Evolutionary conservation across 768 basidiomycete species (phyloP), one percentile per base, ranked within the genome.

Genomic region (Neoboletus magnificus): DNA sequence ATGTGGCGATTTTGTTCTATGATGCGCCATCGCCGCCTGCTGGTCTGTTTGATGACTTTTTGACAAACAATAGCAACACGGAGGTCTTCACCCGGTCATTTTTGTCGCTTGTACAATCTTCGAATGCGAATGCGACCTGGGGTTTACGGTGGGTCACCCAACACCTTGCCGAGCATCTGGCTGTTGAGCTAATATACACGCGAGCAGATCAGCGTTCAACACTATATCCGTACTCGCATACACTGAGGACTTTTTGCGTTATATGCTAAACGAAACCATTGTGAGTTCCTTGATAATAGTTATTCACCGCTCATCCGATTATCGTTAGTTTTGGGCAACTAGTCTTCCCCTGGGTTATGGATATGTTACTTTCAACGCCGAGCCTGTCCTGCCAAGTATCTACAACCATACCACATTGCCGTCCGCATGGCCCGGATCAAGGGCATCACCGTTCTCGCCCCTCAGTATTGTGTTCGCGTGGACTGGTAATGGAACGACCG

Each of bases 1-100:
- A 56, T 47, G 63, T 66, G 53, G 66, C 70, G 9, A 50, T 82
- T 4, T 49, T 87, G 23, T 87, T 87, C 67, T 86, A 87, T 59
- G 80, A 87, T 60, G 79, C 59, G 1, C 83, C 69, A 39, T 50
- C 56, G 16, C 61, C 62, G 23, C 70, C 66, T 30, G 30, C 52
- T 12, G 65, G 67, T 25, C 47, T 63, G 5, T 72, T 71, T 35
- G 67, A 72, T 15, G 54, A 36, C 10, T 71, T 84, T 15, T 15
- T 69, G 56, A 62, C 59, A 6, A 40, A 56, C 39, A 43, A 43
- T 25, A 53, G 47, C 22, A 9, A 62, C 27, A 45, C 49, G 3
- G 41, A 47, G 5, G 57, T 66, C 23, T 60, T 61, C 40, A 57
- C 65, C 25, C 62, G 65, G 18, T 67, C 63, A 5, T 67, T 62